A percentile compares a stretch with the other conserved stretches of the same genome.
Evolutionary conservation across 2,329 filamentous ascomycete genomes (phyloP).

Genomic region (Mollisiaceae sp.): DNA sequence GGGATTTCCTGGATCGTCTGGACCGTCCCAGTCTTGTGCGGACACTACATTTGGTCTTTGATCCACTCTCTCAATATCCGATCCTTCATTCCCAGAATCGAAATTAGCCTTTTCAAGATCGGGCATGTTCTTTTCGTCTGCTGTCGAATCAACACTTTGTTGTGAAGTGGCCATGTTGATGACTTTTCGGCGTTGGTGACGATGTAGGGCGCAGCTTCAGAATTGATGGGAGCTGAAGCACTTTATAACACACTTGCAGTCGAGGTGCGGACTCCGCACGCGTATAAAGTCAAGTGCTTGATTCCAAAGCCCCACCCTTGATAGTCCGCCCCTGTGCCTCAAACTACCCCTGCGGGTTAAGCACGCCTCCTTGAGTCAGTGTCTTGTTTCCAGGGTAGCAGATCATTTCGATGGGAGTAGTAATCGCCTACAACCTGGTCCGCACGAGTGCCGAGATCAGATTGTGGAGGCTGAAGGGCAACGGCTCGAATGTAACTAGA

Average conservation of each 20-base stretch:
- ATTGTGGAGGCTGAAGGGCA: background rate
- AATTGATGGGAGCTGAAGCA: background rate
- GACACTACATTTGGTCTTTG: background rate
- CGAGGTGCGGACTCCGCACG: background rate
- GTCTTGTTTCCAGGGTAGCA: background rate
- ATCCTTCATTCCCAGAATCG: background rate
- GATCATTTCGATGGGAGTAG: background rate
- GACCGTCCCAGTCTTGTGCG: constrained; percentile 31
- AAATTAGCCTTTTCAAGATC: constrained; percentile 13
- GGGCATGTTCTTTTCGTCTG: constrained; percentile 1
- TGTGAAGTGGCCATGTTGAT: background rate
- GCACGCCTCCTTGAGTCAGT: background rate
- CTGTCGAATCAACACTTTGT: background rate
- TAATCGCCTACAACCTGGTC: background rate
- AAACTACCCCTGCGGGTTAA: background rate
- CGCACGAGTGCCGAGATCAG: background rate
- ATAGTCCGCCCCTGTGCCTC: background rate
- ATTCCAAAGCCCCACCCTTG: background rate
- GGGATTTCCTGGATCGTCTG: constrained; percentile 37
- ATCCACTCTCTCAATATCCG: constrained; percentile 18
- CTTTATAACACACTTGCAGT: background rate
- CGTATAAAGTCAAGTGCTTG: background rate
- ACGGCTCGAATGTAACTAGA: background rate
- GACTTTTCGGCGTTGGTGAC: background rate
- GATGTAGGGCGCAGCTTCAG: background rate